Base-by-base conservation (phyloP, 306 rosid species). In the Prinsepia uniflora region DNA sequence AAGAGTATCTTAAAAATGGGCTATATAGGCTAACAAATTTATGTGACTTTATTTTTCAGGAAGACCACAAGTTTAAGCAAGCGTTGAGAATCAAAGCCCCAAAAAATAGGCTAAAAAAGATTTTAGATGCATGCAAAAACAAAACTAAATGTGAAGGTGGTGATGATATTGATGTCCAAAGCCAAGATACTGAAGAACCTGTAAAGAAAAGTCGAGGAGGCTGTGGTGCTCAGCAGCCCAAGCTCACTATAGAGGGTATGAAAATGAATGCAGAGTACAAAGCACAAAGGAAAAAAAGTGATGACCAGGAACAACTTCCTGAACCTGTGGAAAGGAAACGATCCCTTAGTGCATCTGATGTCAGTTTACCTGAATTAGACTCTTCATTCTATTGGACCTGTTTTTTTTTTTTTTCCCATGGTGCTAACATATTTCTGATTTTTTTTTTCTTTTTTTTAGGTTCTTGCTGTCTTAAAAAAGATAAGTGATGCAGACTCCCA, bases 211-310 rank as follows among this genome's bases (percentile, higher is more conserved):
- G 96, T 61, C 89, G 95, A 6, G 99, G 99, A 59, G 99, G 99
- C 70, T 94, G 99, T 78, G 99, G 99, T 78, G 99, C 99, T 63
- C 97, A 91, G 84, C 99, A 91, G 79, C 99, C 99, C 0, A 94
- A 94, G 88, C 85, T 94, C 45, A 72, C 87, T 0, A 91, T 90
- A 15, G 99, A 94, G 20, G 99, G 99, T 49, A 94, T 94, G 97
- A 94, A 87, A 79, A 91, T 94, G 75, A 76, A 81, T 62, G 96
- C 97, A 0, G 97, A 94, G 85, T 94, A 94, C 80, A 94, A 91
- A 78, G 84, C 92, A 34, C 97, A 85, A 70, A 84, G 96, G 84
- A 94, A 94, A 87, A 94, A 94, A 82, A 89, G 61, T 74, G 99
- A 94, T 75, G 99, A 94, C 47, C 96, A 79, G 80, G 99, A 94